These are phyloP conservation scores for Fraxinus quadrangulata DNA, from an alignment of 257 asterid genomes.

Conservation along the genomic window DNA sequence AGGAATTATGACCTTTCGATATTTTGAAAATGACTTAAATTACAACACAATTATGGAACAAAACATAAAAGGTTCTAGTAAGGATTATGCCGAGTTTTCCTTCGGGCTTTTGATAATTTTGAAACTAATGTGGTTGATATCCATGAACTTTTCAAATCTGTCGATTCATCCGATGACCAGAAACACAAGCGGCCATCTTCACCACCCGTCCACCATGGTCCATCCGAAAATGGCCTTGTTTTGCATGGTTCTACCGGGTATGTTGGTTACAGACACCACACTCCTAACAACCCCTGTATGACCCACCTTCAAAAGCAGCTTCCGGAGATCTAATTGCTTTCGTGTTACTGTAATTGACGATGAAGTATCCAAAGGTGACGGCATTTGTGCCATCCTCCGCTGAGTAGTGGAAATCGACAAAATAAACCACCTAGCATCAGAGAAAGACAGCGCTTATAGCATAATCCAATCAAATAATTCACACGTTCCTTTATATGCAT, in stretches of 20 bases:
- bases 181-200: conserved; percentile 94
- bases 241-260: conserved; percentile 35
- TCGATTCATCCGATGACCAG: conserved; percentile 65
- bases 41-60: conserved; percentile 1
- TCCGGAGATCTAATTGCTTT: conserved; percentile 59
- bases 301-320: conserved; percentile 76
- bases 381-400: conserved; percentile 74
- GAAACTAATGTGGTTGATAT: conserved; percentile 55
- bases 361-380: conserved; percentile 83
- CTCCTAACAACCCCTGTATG: conserved; percentile 77
- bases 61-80: conserved; percentile 37
- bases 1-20: too few species aligned
- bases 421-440: conserved; percentile 71
- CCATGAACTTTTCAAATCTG: conserved; percentile 52
- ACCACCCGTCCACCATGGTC: conserved; percentile 63
- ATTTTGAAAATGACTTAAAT: neutral
- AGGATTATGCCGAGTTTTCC: conserved; percentile 61
- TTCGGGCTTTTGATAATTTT: conserved; percentile 47
- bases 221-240: conserved; percentile 68
- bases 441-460: neutral
- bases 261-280: conserved; percentile 57
- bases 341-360: conserved; percentile 40
- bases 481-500: too few species aligned
- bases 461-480: neutral
- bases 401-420: conserved; percentile 84